A percentile compares a stretch with the other conserved stretches of the same genome.
Conservation (phyloP, 306 rosid species). For the Potentilla sterilis region DNA sequence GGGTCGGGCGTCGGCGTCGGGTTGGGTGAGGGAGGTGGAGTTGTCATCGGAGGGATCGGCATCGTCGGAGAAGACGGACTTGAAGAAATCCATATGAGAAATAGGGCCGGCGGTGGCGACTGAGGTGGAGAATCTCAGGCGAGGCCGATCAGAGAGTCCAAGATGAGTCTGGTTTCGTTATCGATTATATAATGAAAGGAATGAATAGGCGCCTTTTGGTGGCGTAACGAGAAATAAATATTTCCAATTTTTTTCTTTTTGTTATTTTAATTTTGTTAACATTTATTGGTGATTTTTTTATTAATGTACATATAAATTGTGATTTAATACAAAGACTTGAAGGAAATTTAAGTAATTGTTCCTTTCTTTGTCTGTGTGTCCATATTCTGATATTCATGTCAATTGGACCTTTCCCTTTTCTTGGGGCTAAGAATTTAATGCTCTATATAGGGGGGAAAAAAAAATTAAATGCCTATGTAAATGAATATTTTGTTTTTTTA, state of each 20-base stretch:
- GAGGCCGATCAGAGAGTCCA: not conserved
- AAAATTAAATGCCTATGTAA: no score
- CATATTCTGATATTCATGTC: not conserved
- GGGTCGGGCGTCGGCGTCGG: conserved; percentile 17
- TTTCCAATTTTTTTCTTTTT: not conserved
- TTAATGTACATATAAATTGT: no score
- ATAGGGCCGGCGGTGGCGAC: not conserved
- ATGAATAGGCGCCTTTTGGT: not conserved
- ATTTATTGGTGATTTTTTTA: no score
- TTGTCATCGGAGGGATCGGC: conserved; percentile 25
- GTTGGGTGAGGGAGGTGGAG: not conserved
- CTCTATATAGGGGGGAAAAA: no score
- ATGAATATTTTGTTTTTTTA: no score
- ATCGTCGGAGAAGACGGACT: conserved; percentile 65
- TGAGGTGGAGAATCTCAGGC: not conserved
- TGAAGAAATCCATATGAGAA: conserved; percentile 39
- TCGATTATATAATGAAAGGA: not conserved
- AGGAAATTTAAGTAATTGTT: no score
- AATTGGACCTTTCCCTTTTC: not conserved
- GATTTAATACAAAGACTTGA: no score
- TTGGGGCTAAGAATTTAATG: not conserved
- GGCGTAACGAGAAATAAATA: not conserved
- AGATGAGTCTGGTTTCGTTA: not conserved
- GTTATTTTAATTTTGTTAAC: no score
- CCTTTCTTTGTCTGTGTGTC: not conserved